Conservation (phyloP, 352 stramenopile genomes). For the Phytopythium delawarense region DNA sequence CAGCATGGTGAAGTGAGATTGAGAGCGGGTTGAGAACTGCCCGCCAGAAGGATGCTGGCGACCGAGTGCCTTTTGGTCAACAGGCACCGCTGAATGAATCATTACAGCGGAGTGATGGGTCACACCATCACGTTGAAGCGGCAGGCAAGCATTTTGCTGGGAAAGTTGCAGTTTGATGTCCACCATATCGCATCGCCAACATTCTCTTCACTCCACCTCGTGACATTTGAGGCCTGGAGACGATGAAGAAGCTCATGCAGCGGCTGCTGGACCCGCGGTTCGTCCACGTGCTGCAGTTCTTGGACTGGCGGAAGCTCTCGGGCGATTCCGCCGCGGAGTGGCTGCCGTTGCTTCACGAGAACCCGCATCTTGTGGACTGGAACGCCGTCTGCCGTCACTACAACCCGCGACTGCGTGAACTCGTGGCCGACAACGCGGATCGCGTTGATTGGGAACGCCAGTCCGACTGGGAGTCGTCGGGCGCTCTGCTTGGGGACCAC, state of each 20-base stretch:
- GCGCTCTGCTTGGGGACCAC: neutral
- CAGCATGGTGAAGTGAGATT: neutral
- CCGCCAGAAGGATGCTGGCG: too few relatives aligned
- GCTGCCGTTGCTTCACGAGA: neutral
- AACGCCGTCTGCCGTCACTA: neutral
- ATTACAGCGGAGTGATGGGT: too few relatives aligned
- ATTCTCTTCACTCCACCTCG: neutral
- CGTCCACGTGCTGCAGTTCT: neutral
- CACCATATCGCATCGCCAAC: too few relatives aligned
- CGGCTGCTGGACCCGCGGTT: constrained; percentile 1
- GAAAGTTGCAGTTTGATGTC: too few relatives aligned
- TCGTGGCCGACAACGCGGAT: neutral
- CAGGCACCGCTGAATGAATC: too few relatives aligned
- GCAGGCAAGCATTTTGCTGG: too few relatives aligned
- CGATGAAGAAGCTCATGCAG: neutral
- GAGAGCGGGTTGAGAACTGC: too few relatives aligned
- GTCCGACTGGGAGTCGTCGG: neutral
- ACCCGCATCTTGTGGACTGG: neutral
- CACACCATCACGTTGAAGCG: too few relatives aligned
- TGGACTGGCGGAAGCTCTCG: neutral
- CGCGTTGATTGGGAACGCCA: neutral
- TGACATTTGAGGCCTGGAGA: too few relatives aligned
- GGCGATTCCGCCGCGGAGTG: neutral
- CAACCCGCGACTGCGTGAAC: neutral
- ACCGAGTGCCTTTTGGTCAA: too few relatives aligned